Evolutionary conservation across 768 basidiomycete species (phyloP).

Genomic region (Psilocybe cyanescens): DNA sequence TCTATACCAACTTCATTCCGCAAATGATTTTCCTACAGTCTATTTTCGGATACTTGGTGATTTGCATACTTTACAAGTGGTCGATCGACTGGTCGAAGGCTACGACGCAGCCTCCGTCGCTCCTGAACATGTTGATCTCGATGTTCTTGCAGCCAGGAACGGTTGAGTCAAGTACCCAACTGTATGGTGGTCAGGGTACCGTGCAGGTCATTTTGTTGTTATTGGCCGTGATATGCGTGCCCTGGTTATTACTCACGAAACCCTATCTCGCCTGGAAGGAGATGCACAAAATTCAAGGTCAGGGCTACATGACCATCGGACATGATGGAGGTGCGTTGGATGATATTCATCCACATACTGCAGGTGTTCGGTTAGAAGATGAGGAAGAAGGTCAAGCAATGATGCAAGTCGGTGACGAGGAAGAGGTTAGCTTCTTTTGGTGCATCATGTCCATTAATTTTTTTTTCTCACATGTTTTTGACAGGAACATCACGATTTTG

Average conservation of each 20-base stretch:
- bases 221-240: slow-evolving; percentile 86
- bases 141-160: slow-evolving; percentile 95
- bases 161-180: slow-evolving; percentile 65
- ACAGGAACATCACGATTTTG: slow-evolving; percentile 87
- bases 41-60: slow-evolving; percentile 94
- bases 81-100: slow-evolving; percentile 85
- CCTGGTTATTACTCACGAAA: slow-evolving; percentile 92
- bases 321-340: slow-evolving; percentile 62
- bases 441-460: slow-evolving; percentile 9
- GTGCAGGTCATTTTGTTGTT: slow-evolving; percentile 82
- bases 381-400: slow-evolving; percentile 83
- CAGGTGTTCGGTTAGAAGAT: slow-evolving; percentile 69
- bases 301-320: slow-evolving; percentile 80
- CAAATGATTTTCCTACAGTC: slow-evolving; percentile 98
- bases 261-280: slow-evolving; percentile 93
- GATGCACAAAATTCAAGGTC: slow-evolving; percentile 77
- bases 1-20: slow-evolving; percentile 95
- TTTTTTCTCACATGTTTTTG: slow-evolving; percentile 18
- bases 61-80: slow-evolving; percentile 99
- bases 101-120: slow-evolving; percentile 75
- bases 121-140: slow-evolving; percentile 93
- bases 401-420: slow-evolving; percentile 72
- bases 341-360: slow-evolving; percentile 51
- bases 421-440: slow-evolving; percentile 60
- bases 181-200: slow-evolving; percentile 87